Evolutionary conservation across 2,329 filamentous ascomycete species (phyloP).

Genomic region (Hypoxylon sp.): DNA sequence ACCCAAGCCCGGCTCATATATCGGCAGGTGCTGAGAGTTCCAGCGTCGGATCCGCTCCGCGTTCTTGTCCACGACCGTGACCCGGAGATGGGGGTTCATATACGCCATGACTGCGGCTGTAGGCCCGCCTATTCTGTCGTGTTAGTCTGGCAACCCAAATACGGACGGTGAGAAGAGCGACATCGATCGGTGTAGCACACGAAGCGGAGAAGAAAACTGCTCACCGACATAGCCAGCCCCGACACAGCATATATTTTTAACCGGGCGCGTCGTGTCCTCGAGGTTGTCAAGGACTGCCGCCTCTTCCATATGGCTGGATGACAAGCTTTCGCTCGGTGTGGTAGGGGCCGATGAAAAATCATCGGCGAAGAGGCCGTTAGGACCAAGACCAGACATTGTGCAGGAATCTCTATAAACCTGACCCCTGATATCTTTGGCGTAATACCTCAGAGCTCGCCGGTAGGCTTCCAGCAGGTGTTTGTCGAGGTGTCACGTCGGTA

Average conservation of each 20-base stretch:
- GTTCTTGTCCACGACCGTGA: constrained; percentile 79
- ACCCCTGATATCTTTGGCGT: background rate
- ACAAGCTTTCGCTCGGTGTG: constrained; percentile 53
- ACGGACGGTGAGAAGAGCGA: background rate
- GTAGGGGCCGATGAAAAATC: constrained; percentile 54
- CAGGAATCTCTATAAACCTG: constrained; percentile 32
- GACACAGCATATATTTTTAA: constrained; percentile 50
- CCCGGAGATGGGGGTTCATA: constrained; percentile 73
- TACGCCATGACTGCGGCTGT: constrained; percentile 78
- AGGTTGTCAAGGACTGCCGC: constrained; percentile 14
- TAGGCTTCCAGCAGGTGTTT: constrained; percentile 2
- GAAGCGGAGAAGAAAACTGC: constrained; percentile 45
- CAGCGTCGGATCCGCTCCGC: constrained; percentile 71
- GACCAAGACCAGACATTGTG: constrained; percentile 36
- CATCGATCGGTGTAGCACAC: background rate
- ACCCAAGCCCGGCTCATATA: constrained; percentile 76
- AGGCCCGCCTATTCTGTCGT: constrained; percentile 63
- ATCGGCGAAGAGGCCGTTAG: constrained; percentile 43
- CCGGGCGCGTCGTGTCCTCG: constrained; percentile 27
- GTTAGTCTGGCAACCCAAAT: constrained; percentile 1
- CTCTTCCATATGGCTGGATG: constrained; percentile 52
- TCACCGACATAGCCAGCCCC: constrained; percentile 57
- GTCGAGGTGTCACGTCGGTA: constrained; percentile 1
- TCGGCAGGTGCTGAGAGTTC: constrained; percentile 77
- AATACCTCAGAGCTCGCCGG: too few relatives aligned